A percentile compares a stretch with the other conserved stretches of the same genome.
Evolutionary conservation across 352 stramenopile species (phyloP).

Genomic region (Phytophthora tubulina): DNA sequence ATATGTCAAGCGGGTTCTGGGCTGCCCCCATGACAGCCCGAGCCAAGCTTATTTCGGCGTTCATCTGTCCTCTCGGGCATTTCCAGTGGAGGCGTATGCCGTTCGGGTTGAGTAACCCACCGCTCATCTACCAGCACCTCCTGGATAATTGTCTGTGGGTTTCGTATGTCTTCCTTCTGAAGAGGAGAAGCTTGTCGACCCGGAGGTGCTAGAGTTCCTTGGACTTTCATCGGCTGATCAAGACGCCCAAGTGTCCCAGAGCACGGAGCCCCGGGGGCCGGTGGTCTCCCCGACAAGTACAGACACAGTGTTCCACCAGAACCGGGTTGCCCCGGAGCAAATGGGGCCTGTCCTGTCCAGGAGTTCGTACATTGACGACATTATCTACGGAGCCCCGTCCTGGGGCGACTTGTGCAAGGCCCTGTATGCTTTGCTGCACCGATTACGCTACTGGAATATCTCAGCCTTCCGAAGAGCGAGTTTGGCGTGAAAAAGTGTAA

Average conservation of each 20-base stretch:
- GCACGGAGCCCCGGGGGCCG: not conserved
- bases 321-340: no score
- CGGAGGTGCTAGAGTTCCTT: no score
- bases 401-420: conserved; percentile 16
- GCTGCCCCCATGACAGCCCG: no score
- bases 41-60: conserved; percentile 24
- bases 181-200: no score
- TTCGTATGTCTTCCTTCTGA: no score
- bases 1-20: no score
- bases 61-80: conserved; percentile 36
- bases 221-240: no score
- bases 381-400: not conserved
- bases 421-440: conserved; percentile 12
- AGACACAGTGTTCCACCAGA: conserved; percentile 17
- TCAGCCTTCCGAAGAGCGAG: conserved; percentile 33
- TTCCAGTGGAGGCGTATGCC: conserved; percentile 26
- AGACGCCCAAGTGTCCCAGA: not conserved
- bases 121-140: conserved; percentile 8
- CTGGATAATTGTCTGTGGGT: conserved; percentile 25
- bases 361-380: no score
- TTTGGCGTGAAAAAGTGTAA: conserved; percentile 11
- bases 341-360: no score
- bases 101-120: no score
- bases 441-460: conserved; percentile 26
- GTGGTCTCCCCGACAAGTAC: not conserved